Conservation (phyloP, 2,329 filamentous ascomycete genomes). For the Alternaria conjuncta region DNA sequence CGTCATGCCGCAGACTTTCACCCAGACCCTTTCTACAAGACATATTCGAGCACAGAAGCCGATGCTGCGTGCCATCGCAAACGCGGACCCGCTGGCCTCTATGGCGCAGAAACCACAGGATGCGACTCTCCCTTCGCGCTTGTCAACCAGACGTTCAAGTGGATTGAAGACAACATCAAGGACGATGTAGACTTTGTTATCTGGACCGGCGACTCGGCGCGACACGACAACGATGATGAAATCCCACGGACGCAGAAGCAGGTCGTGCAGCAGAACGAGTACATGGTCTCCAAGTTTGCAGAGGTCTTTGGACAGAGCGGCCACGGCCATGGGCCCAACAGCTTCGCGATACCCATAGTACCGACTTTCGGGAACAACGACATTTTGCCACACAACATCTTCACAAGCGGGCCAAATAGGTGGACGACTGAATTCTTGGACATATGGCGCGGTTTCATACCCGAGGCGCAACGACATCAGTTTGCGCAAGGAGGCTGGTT, state of each 20-base stretch:
- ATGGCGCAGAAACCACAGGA: constrained; percentile 83
- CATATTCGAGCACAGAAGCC: constrained; percentile 73
- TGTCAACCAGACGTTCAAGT: constrained; percentile 86
- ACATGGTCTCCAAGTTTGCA: constrained; percentile 76
- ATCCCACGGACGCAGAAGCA: constrained; percentile 77
- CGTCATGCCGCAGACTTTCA: constrained; percentile 73
- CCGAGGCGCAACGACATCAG: constrained; percentile 87
- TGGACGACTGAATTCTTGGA: constrained; percentile 80
- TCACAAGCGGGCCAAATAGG: constrained; percentile 81
- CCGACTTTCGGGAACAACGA: constrained; percentile 97
- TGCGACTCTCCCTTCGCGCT: constrained; percentile 86
- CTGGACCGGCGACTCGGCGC: constrained; percentile 90
- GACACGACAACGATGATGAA: constrained; percentile 86
- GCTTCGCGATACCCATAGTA: constrained; percentile 77
- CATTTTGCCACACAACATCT: constrained; percentile 94
- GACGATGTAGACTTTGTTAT: constrained; percentile 87
- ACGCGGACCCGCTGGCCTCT: constrained; percentile 76
- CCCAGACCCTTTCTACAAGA: constrained; percentile 85
- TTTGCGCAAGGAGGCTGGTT: constrained; percentile 97
- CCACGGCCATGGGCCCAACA: constrained; percentile 54
- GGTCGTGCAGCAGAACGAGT: constrained; percentile 78
- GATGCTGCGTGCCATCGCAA: constrained; percentile 79
- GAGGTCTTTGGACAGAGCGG: constrained; percentile 68
- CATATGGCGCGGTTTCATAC: constrained; percentile 87
- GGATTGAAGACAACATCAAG: constrained; percentile 79